phyloP scores from a whole-genome alignment of 352 stramenopile species.

The Phytophthora tentaculata region DNA sequence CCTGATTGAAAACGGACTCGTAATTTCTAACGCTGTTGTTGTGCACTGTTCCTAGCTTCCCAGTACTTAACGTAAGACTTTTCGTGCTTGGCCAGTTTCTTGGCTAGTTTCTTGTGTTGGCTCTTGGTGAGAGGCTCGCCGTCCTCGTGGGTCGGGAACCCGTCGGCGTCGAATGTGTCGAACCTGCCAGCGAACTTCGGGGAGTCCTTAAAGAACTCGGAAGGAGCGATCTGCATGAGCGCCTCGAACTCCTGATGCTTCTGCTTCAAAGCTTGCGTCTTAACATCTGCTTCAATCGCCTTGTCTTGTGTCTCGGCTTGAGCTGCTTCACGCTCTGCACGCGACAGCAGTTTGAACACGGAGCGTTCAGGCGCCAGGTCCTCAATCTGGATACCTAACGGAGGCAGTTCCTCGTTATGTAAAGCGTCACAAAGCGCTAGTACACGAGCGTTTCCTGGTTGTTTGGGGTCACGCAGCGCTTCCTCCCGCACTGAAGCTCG shows the following conservation, averaged over 20 bases:
- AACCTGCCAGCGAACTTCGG: constrained; percentile 61
- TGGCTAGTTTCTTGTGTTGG: constrained; percentile 78
- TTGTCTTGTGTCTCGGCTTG: constrained; percentile 17
- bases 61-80: constrained; percentile 78
- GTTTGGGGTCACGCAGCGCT: constrained; percentile 55
- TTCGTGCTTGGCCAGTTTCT: constrained; percentile 74
- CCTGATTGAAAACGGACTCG: too few species aligned
- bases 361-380: constrained; percentile 68
- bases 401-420: constrained; percentile 60
- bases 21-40: too few species aligned
- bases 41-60: constrained; percentile 15
- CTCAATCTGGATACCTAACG: constrained; percentile 70
- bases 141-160: constrained; percentile 61
- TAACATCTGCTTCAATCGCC: neutral
- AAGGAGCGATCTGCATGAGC: constrained; percentile 71
- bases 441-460: constrained; percentile 48
- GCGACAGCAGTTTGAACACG: constrained; percentile 63
- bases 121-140: constrained; percentile 63
- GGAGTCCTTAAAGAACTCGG: constrained; percentile 54
- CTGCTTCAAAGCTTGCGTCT: constrained; percentile 11
- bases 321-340: constrained; percentile 40
- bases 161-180: constrained; percentile 56
- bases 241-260: constrained; percentile 70
- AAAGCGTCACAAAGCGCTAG: constrained; percentile 68
- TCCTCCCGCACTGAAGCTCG: constrained; percentile 64